Base-by-base conservation (phyloP, 306 rosid species). In the Cotoneaster glaucophyllus region DNA sequence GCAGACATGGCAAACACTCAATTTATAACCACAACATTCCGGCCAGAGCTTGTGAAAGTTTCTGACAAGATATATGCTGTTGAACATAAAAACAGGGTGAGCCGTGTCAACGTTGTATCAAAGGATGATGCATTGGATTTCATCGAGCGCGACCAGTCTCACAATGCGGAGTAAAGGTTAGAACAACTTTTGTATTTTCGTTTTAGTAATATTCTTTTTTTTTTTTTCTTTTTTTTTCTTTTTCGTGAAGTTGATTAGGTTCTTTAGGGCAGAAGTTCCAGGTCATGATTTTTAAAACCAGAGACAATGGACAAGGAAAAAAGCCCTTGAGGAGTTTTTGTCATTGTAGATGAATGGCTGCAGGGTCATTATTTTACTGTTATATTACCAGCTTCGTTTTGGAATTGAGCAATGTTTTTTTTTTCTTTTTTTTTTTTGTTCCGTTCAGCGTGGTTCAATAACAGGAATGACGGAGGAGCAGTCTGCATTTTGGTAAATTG, bases 41-140 rank as follows among this genome's bases (percentile, higher is more conserved):
- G 97, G 24, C 90, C 90, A 58, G 99, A 95, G 86, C 99, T 95
- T 73, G 97, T 95, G 75, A 92, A 90, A 84, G 96, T 92, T 82
- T 90, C 99, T 57, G 96, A 95, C 87, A 85, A 90, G 88, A 89
- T 95, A 72, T 95, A 92, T 74, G 93, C 92, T 39, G 97, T 95
- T 66, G 89, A 95, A 59, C 97, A 95, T 85, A 83, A 84, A 82
- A 92, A 86, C 88, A 86, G 97, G 90, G 99, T 95, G 87, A 95
- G 99, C 86, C 87, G 43, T 71, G 99, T 95, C 32, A 88, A 87
- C 7, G 91, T 92, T 67, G 85, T 87, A 73, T 81, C 97, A 18
- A 88, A 84, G 84, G 93, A 92, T 45, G 86, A 79, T 53, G 99
- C 99, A 15, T 73, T 95, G 3, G 92, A 92, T 41, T 95, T 95